A percentile compares a stretch with the other conserved stretches of the same genome.
Conservation (phyloP, 805 yeast genomes). For the Priceomyces fermenticarens region DNA sequence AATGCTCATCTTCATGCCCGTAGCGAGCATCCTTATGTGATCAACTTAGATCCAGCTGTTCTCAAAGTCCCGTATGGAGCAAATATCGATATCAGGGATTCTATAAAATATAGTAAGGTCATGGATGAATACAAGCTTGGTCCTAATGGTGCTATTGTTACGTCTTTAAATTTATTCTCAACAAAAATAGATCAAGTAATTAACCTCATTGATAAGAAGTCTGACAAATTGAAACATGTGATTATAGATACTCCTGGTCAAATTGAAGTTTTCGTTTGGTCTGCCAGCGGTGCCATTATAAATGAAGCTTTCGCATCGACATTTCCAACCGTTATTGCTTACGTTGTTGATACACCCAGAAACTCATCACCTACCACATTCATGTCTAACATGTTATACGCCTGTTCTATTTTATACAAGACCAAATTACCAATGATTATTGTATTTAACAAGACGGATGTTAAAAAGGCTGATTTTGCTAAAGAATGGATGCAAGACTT, state of each 20-base stretch:
- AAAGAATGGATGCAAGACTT: constrained; percentile 97
- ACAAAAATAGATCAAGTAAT: constrained; percentile 97
- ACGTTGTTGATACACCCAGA: constrained; percentile 95
- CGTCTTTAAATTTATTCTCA: constrained; percentile 85
- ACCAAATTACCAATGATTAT: constrained; percentile 95
- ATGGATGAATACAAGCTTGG: constrained; percentile 95
- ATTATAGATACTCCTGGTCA: constrained; percentile 98
- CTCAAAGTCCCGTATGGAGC: constrained; percentile 89
- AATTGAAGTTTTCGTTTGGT: constrained; percentile 97
- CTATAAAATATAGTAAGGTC: constrained; percentile 91
- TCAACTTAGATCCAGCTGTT: constrained; percentile 96
- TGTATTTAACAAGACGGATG: constrained; percentile 95
- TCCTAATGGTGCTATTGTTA: constrained; percentile 98
- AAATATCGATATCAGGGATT: constrained; percentile 93
- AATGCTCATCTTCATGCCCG: constrained; percentile 81
- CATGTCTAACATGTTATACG: constrained; percentile 97
- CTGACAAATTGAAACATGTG: constrained; percentile 57
- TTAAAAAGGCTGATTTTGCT: constrained; percentile 79
- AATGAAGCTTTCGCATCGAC: constrained; percentile 96
- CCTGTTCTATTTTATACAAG: constrained; percentile 94
- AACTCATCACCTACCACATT: constrained; percentile 93
- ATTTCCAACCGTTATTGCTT: constrained; percentile 93
- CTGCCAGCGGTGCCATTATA: constrained; percentile 94
- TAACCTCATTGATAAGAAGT: constrained; percentile 74
- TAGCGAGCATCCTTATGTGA: constrained; percentile 79